A percentile compares a stretch with the other conserved stretches of the same genome.
Conservation (phyloP, 1,139 yeast species). For the Keqinozyma sinolaborantium region DNA sequence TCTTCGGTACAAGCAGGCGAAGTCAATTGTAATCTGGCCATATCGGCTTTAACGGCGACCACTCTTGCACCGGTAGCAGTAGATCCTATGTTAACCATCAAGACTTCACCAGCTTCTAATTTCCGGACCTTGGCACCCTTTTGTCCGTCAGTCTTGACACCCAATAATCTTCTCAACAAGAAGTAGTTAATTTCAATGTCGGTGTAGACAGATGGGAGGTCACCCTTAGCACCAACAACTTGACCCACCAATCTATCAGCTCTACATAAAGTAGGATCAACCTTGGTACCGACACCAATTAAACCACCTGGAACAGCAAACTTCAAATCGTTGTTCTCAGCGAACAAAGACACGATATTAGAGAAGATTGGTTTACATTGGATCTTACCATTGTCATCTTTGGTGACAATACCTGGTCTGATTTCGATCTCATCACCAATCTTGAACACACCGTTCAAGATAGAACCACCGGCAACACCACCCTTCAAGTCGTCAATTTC, state of each 20-base stretch:
- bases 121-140: constrained; percentile 93
- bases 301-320: constrained; percentile 99
- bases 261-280: constrained; percentile 97
- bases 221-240: constrained; percentile 96
- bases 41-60: constrained; percentile 96
- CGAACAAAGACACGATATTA: constrained; percentile 88
- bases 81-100: constrained; percentile 99
- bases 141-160: constrained; percentile 98
- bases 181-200: constrained; percentile 97
- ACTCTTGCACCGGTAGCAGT: constrained; percentile 99
- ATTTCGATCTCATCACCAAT: constrained; percentile 98
- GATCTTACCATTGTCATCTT: constrained; percentile 87
- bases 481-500: constrained; percentile 97
- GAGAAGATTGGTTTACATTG: constrained; percentile 97
- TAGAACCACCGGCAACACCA: constrained; percentile 99
- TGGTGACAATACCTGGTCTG: constrained; percentile 97
- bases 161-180: constrained; percentile 92
- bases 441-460: constrained; percentile 93
- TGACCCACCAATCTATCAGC: constrained; percentile 99
- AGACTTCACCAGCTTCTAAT: constrained; percentile 89
- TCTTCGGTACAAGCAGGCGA: constrained; percentile 99
- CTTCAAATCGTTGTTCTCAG: constrained; percentile 95
- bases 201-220: constrained; percentile 91
- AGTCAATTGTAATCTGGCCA: constrained; percentile 96
- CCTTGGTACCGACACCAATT: constrained; percentile 99